These are phyloP conservation scores for Calycina marina DNA, from an alignment of 2,329 filamentous ascomycete species.

Conservation along the genomic window DNA sequence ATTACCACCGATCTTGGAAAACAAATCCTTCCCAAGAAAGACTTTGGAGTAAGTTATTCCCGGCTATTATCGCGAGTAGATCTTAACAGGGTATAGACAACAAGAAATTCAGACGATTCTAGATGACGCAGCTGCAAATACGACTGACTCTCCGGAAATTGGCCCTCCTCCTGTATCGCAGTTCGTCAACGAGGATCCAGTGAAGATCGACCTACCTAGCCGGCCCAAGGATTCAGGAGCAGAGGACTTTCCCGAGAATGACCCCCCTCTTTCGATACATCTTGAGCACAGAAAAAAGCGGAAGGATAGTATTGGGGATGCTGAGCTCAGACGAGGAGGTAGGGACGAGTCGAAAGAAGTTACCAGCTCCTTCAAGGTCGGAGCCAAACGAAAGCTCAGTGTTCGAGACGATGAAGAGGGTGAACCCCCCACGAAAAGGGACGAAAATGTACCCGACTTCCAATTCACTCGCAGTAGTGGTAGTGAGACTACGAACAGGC, in stretches of 20 bases:
- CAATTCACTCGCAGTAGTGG: slow-evolving; percentile 16
- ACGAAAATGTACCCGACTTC: slow-evolving; percentile 14
- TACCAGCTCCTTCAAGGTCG: slow-evolving; percentile 27
- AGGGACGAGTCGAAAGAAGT: slow-evolving; percentile 10
- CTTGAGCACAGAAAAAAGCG: slow-evolving; percentile 23
- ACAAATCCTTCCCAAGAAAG: slow-evolving; percentile 49
- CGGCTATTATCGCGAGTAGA: neutral
- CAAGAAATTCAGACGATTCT: slow-evolving; percentile 19
- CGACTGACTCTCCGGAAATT: slow-evolving; percentile 51
- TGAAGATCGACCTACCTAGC: slow-evolving; percentile 36
- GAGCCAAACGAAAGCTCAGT: slow-evolving; percentile 43
- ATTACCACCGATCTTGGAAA: slow-evolving; percentile 54
- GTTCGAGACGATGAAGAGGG: slow-evolving; percentile 38
- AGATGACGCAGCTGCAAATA: slow-evolving; percentile 17
- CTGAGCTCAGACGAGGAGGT: slow-evolving; percentile 8
- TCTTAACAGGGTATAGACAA: slow-evolving; percentile 12
- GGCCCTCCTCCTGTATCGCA: slow-evolving; percentile 47
- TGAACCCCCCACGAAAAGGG: slow-evolving; percentile 21
- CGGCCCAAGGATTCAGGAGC: slow-evolving; percentile 6
- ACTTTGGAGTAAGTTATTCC: slow-evolving; percentile 46
- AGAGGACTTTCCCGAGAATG: slow-evolving; percentile 11
- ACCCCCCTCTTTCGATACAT: slow-evolving; percentile 19
- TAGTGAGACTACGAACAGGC: slow-evolving; percentile 17
- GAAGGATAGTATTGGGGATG: slow-evolving; percentile 16
- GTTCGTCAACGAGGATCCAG: slow-evolving; percentile 40